These are phyloP conservation scores for Psilocybe subaeruginosa DNA, from an alignment of 768 basidiomycete species.

Conservation along the genomic window DNA sequence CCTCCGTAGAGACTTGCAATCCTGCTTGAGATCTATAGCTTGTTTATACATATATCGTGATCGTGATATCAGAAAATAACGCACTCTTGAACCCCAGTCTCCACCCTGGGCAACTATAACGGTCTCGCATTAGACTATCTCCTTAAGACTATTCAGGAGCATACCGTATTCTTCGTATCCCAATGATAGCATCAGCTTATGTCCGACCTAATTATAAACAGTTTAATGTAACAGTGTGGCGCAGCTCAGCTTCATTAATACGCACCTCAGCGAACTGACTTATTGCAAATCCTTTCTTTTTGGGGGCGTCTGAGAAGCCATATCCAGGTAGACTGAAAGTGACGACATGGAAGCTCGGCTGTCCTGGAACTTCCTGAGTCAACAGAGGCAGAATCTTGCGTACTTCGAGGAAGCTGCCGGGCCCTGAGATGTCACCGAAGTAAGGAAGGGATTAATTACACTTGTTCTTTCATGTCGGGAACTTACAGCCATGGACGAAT, in stretches of 20 bases:
- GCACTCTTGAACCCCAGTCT: constrained; percentile 45
- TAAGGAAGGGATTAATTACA: too few relatives aligned
- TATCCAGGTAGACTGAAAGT: constrained; percentile 60
- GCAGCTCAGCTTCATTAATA: neutral
- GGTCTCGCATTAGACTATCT: neutral
- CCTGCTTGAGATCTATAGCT: neutral
- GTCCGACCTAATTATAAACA: constrained; percentile 13
- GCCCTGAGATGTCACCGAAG: constrained; percentile 41
- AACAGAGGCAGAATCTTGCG: neutral
- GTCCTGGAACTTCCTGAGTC: neutral
- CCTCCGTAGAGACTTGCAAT: constrained; percentile 22
- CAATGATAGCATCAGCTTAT: constrained; percentile 51
- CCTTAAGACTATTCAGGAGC: neutral
- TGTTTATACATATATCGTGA: neutral
- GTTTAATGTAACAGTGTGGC: constrained; percentile 39
- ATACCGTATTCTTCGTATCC: constrained; percentile 53
- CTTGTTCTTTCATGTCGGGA: too few relatives aligned
- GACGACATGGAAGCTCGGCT: constrained; percentile 38
- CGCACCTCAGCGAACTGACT: constrained; percentile 54
- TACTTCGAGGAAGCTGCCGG: constrained; percentile 34
- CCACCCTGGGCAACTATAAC: constrained; percentile 45
- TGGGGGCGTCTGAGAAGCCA: constrained; percentile 61
- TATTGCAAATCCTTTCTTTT: constrained; percentile 48
- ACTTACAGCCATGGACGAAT: constrained; percentile 60
- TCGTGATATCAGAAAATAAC: neutral